A percentile compares a stretch with the other conserved stretches of the same genome.
These are phyloP conservation scores for Pisolithus albus DNA, from an alignment of 768 basidiomycete genomes.

Conservation along the genomic window DNA sequence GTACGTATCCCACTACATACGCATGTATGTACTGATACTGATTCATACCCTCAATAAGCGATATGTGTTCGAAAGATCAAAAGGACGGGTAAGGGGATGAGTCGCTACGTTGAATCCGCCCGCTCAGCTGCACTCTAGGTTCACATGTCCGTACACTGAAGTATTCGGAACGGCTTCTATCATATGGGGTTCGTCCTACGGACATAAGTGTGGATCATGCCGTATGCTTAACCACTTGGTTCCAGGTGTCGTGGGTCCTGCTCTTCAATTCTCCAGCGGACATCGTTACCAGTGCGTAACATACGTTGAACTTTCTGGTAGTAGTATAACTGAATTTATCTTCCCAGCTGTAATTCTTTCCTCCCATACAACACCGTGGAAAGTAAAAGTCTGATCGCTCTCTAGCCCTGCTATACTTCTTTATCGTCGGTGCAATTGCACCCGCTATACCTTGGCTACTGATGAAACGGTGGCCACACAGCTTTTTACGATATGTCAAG, in stretches of 20 bases:
- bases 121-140: slow-evolving; percentile 21
- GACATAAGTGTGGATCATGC: not conserved
- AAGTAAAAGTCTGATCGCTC: slow-evolving; percentile 19
- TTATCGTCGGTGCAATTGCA: slow-evolving; percentile 62
- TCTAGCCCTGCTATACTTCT: slow-evolving; percentile 58
- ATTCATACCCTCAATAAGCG: slow-evolving; percentile 24
- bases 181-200: slow-evolving; percentile 32
- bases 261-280: slow-evolving; percentile 45
- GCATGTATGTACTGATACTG: not conserved
- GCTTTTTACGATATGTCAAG: slow-evolving; percentile 62
- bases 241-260: slow-evolving; percentile 64
- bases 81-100: slow-evolving; percentile 26
- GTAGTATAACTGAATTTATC: slow-evolving; percentile 10
- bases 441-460: slow-evolving; percentile 59
- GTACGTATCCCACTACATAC: slow-evolving; percentile 28
- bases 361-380: slow-evolving; percentile 2
- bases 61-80: slow-evolving; percentile 41
- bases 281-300: slow-evolving; percentile 51
- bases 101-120: not conserved
- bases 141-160: slow-evolving; percentile 45
- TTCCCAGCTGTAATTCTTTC: slow-evolving; percentile 11
- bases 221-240: slow-evolving; percentile 15
- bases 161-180: slow-evolving; percentile 54
- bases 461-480: slow-evolving; percentile 56
- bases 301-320: not conserved